A percentile compares a stretch with the other conserved stretches of the same genome.
Conservation (phyloP, 768 basidiomycete genomes). For the Lentinula boryana region DNA sequence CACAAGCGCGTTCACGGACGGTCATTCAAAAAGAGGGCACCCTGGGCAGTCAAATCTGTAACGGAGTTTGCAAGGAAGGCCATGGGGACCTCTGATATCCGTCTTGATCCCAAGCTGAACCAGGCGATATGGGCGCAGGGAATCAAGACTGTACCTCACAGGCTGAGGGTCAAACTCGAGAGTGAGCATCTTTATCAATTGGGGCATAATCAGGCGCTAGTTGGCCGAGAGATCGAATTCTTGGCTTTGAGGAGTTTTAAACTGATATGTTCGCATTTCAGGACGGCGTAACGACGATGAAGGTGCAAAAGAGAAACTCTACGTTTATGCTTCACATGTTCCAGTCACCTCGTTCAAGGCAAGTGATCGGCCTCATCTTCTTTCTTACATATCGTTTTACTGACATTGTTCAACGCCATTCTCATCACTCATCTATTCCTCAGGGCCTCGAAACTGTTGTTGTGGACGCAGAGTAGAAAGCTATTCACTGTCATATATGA, state of each 20-base stretch:
- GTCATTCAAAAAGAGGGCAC: conserved; percentile 97
- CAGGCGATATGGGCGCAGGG: conserved; percentile 92
- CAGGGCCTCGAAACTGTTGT: conserved; percentile 83
- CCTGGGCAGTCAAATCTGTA: conserved; percentile 93
- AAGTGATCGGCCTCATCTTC: conserved; percentile 16
- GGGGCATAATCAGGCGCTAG: too few species aligned
- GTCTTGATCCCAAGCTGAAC: conserved; percentile 94
- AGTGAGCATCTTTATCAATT: conserved; percentile 20
- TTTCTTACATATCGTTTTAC: background rate
- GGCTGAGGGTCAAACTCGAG: conserved; percentile 91
- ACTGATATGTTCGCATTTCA: conserved; percentile 18
- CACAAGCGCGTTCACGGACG: conserved; percentile 92
- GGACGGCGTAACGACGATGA: conserved; percentile 99
- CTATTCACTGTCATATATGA: background rate
- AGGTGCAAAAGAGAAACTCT: conserved; percentile 97
- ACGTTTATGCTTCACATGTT: conserved; percentile 83
- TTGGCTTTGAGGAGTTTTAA: background rate
- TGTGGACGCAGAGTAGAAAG: conserved; percentile 73
- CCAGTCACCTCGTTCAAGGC: conserved; percentile 83
- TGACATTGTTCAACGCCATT: background rate
- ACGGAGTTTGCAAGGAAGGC: conserved; percentile 86
- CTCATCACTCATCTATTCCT: conserved; percentile 21
- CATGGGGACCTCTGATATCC: conserved; percentile 94
- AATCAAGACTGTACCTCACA: conserved; percentile 89
- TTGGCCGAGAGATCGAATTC: too few species aligned